Percentiles rank a stretch among this genome's conserved stretches.
Conservation (phyloP, 192 early-diverging fungal species). For the Jimgerdemannia lactiflua region DNA sequence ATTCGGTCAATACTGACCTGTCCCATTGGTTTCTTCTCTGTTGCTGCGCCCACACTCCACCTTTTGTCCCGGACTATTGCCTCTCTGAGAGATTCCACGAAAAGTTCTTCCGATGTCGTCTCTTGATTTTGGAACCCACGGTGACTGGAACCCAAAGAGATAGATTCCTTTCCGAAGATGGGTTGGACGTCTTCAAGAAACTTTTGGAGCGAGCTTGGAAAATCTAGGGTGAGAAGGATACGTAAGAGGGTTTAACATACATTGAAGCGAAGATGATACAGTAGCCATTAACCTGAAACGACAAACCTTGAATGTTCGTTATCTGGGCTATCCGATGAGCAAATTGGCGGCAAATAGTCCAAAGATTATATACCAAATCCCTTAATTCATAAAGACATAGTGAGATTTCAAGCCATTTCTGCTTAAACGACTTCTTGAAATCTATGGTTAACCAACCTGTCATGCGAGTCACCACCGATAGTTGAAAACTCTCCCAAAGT, state of each 20-base stretch:
- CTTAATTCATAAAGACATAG: neutral
- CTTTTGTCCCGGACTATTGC: neutral
- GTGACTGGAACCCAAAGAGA: neutral
- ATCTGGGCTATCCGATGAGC: slow-evolving; percentile 12
- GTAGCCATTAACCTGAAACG: neutral
- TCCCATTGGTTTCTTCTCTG: neutral
- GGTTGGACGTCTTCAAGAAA: slow-evolving; percentile 23
- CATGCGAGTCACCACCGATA: neutral
- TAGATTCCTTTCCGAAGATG: slow-evolving; percentile 27
- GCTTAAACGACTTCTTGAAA: no score
- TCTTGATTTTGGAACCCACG: neutral
- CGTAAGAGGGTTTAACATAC: no score
- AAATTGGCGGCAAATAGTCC: slow-evolving; percentile 48
- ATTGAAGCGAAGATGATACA: neutral
- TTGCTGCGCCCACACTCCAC: neutral
- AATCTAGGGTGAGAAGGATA: slow-evolving; percentile 4
- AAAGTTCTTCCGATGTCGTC: neutral
- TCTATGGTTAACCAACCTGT: neutral
- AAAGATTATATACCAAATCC: slow-evolving; percentile 34
- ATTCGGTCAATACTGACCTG: no score
- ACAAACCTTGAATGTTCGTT: neutral
- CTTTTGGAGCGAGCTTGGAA: slow-evolving; percentile 13
- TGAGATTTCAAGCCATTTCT: neutral
- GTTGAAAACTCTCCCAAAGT: neutral
- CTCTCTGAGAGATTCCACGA: neutral